These are phyloP conservation scores for Penicillium expansum DNA, from an alignment of 2,329 filamentous ascomycete genomes.

Conservation along the genomic window DNA sequence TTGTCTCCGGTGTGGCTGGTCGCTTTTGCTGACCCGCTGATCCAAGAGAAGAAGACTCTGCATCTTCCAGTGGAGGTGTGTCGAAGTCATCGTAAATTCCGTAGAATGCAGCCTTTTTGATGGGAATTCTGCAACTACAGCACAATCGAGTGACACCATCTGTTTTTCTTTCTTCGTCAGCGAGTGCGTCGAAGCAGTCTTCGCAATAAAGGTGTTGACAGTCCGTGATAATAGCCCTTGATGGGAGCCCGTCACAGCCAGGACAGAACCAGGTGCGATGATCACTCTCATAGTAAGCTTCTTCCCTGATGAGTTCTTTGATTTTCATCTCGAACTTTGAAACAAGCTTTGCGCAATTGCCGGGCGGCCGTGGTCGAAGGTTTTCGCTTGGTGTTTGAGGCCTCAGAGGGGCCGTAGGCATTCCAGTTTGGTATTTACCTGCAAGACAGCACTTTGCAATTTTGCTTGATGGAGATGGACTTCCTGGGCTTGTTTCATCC, in stretches of 20 bases:
- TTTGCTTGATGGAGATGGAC: neutral
- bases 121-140: rapidly evolving
- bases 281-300: neutral
- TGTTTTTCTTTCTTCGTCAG: neutral
- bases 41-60: neutral
- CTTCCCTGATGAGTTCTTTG: neutral
- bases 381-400: neutral
- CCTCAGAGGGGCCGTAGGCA: neutral
- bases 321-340: neutral
- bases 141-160: neutral
- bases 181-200: neutral
- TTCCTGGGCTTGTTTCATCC: neutral
- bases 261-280: neutral
- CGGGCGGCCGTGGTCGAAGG: neutral
- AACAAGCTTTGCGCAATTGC: neutral
- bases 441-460: neutral
- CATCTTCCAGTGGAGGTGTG: neutral
- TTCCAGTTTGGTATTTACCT: neutral
- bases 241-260: neutral
- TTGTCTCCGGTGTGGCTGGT: neutral
- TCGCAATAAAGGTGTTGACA: neutral
- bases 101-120: neutral
- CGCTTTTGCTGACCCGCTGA: neutral
- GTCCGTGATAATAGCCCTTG: neutral
- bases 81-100: neutral